Evolutionary conservation across 2,329 filamentous ascomycete species (phyloP).

Genomic region (Ascochyta fabae): DNA sequence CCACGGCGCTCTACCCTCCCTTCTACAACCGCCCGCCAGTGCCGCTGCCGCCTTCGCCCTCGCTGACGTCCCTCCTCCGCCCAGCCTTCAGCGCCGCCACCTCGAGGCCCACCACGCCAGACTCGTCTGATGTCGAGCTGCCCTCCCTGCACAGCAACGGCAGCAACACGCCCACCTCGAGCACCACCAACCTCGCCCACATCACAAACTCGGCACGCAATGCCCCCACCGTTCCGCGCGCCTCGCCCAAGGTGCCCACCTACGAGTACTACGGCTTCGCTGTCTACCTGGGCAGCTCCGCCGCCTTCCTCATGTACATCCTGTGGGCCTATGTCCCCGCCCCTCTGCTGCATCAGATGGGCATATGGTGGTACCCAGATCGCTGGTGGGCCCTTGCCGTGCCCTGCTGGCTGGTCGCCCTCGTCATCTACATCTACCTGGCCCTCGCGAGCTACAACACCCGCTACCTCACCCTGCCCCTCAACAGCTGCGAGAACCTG

Average conservation of each 20-base stretch:
- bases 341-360: constrained; percentile 88
- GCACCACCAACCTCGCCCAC: constrained; percentile 65
- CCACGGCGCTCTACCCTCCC: constrained; percentile 68
- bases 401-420: constrained; percentile 87
- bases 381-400: constrained; percentile 97
- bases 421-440: constrained; percentile 90
- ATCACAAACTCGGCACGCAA: constrained; percentile 65
- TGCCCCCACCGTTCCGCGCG: constrained; percentile 75
- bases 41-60: constrained; percentile 89
- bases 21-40: constrained; percentile 98
- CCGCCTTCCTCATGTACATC: constrained; percentile 76
- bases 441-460: constrained; percentile 91
- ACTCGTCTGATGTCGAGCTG: constrained; percentile 83
- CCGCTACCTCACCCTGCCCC: constrained; percentile 81
- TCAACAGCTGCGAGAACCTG: constrained; percentile 83
- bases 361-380: constrained; percentile 96
- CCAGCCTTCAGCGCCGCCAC: constrained; percentile 63
- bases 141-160: constrained; percentile 23
- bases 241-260: constrained; percentile 92
- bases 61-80: constrained; percentile 86
- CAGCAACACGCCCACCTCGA: constrained; percentile 45
- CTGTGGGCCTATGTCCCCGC: constrained; percentile 91
- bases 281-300: constrained; percentile 85
- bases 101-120: constrained; percentile 90
- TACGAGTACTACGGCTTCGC: constrained; percentile 99